Conservation (phyloP, 441 rosid genomes). For the Erysimum pusillum region DNA sequence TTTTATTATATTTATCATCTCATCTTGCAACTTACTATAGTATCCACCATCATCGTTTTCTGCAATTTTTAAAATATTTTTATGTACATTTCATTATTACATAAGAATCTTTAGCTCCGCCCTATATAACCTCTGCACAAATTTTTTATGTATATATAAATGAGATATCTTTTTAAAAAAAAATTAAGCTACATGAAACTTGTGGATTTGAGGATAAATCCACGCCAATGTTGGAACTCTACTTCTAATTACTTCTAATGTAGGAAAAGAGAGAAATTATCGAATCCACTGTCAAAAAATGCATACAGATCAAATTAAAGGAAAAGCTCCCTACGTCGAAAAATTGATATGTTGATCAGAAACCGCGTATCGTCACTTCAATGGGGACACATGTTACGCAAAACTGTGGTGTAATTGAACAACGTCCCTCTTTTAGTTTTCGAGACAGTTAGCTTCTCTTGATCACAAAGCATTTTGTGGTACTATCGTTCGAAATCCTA, state of each 20-base stretch:
- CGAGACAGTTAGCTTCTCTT: background rate
- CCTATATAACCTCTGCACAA: background rate
- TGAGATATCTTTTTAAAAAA: too few species aligned
- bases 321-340: background rate
- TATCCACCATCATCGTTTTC: slow-evolving; percentile 38
- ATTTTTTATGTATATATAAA: too few species aligned
- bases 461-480: background rate
- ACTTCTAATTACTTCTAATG: background rate
- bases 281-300: too few species aligned
- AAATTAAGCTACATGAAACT: background rate
- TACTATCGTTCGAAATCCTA: background rate
- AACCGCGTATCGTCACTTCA: background rate
- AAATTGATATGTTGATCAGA: background rate
- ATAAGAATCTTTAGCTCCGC: slow-evolving; percentile 8
- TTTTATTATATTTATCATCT: slow-evolving; percentile 29
- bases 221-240: background rate
- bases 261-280: background rate
- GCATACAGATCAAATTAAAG: too few species aligned
- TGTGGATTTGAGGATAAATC: slow-evolving; percentile 1
- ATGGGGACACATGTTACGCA: background rate
- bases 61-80: background rate
- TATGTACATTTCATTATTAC: slow-evolving; percentile 9
- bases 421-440: background rate
- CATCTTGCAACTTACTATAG: slow-evolving; percentile 28
- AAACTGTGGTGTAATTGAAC: background rate